Evolutionary conservation across 2,329 filamentous ascomycete genomes (phyloP), one percentile per base, ranked within the genome.

Genomic region (Colletotrichum navitas): DNA sequence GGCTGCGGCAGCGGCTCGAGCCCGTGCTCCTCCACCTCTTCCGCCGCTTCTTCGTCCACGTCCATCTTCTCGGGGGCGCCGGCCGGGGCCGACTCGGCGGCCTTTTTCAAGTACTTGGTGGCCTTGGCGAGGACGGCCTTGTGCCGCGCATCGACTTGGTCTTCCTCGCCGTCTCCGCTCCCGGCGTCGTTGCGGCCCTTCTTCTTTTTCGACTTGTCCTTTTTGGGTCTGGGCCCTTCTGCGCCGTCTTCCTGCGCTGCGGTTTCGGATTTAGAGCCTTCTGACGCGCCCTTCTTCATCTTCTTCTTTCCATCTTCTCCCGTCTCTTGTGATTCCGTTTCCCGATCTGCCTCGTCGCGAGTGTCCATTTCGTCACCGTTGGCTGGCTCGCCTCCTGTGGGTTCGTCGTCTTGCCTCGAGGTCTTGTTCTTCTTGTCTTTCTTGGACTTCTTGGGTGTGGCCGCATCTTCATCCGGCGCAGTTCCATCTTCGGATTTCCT

Each of bases 1-100:
- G 93, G 94, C 75, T 97, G 94, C 10, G 94, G 94, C 26, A 97
- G 85, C 8, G 94, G 94, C 67, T 92, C 90, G 0, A 98, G 85
- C 29, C 93, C 94, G 79, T 94, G 91, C 3, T 91, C 79, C 76
- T 89, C 86, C 16, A 76, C 75, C 29, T 78, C 74, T 51, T 83
- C 80, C 21, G 77, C 80, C 21, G 77, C 76, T 26, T 56, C 79
- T 0, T 61, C 66, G 26, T 78, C 76, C 3, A 72, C 75, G 21
- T 80, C 78, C 58, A 75, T 75, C 39, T 82, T 80, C 0, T 78
- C 74, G n/a, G 79, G 76, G 43, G 78, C 76, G 39, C 77, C 75
- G 1, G 79, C 76, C 2, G 80, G 77, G 4, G 81, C 79, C 14
- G 82, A 75, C 67, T 84, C 83, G 54, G 85, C 80, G 4, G 85